Conservation (phyloP, 441 rosid genomes). For the Gossypium davidsonii region DNA sequence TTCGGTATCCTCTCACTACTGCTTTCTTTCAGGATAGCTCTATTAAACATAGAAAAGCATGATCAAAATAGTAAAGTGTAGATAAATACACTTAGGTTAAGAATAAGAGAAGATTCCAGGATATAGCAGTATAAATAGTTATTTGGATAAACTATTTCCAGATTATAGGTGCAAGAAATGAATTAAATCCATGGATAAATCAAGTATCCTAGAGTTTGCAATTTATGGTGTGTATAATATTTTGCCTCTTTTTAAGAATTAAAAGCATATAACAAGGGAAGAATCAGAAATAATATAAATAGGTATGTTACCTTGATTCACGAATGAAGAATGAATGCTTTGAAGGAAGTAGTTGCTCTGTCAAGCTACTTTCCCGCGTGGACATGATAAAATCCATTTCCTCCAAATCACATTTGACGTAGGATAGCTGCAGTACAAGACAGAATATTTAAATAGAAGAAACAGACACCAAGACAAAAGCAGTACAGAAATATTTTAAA, state of each 20-base stretch:
- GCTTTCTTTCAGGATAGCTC: not conserved
- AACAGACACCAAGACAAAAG: not conserved
- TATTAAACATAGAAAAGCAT: not conserved
- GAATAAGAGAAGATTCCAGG: not conserved
- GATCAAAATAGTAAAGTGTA: not conserved
- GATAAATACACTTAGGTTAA: not conserved
- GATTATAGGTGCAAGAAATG: conserved; percentile 1
- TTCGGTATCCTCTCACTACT: not conserved
- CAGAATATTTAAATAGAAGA: conserved; percentile 24
- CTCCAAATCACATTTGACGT: conserved; percentile 72
- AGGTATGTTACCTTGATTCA: conserved; percentile 64
- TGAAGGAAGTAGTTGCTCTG: conserved; percentile 88
- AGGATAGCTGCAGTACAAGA: conserved; percentile 58
- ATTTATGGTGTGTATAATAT: not conserved
- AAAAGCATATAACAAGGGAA: conserved; percentile 2
- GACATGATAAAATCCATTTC: conserved; percentile 96
- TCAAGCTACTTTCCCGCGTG: conserved; percentile 60
- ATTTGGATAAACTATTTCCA: conserved; percentile 3
- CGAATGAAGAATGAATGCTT: conserved; percentile 89
- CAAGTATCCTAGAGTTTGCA: not conserved
- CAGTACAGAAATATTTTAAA: conserved; percentile 3
- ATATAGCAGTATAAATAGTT: not conserved
- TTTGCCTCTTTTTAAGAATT: not conserved
- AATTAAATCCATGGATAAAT: not conserved
- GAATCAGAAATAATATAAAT: conserved; percentile 16